phyloP scores from a whole-genome alignment of 2,329 filamentous ascomycete genomes.

The Pseudogymnoascus sp. region DNA sequence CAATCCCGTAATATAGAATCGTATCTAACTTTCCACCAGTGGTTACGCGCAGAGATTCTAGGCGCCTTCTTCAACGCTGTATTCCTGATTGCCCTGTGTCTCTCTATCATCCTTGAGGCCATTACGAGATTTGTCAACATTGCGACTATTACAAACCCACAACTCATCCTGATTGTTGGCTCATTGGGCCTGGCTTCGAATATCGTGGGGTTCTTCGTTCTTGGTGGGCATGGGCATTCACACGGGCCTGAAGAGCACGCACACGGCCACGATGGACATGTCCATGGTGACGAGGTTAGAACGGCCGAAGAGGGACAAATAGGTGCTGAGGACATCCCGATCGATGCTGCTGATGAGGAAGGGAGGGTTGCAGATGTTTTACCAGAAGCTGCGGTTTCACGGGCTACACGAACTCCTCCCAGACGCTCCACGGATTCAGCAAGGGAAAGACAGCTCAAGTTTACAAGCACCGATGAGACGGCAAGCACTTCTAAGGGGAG shows the following conservation, averaged over 20 bases:
- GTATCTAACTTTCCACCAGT: slow-evolving; percentile 43
- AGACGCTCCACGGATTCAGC: slow-evolving; percentile 10
- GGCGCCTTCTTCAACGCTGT: slow-evolving; percentile 96
- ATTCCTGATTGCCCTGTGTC: slow-evolving; percentile 89
- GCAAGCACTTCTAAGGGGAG: slow-evolving; percentile 19
- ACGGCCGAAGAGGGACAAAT: slow-evolving; percentile 28
- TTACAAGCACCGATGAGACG: slow-evolving; percentile 22
- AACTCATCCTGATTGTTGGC: slow-evolving; percentile 83
- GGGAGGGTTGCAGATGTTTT: slow-evolving; percentile 53
- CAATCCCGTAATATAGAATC: neutral
- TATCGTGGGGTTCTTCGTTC: slow-evolving; percentile 76
- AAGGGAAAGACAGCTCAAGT: slow-evolving; percentile 21
- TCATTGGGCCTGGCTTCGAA: slow-evolving; percentile 81
- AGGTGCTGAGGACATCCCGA: slow-evolving; percentile 31
- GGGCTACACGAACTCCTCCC: slow-evolving; percentile 31
- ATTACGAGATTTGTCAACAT: slow-evolving; percentile 87
- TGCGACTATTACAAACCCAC: slow-evolving; percentile 75
- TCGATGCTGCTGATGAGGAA: slow-evolving; percentile 44
- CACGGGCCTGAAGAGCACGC: slow-evolving; percentile 49
- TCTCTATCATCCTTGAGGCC: slow-evolving; percentile 94
- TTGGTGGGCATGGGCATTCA: slow-evolving; percentile 86
- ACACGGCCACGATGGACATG: slow-evolving; percentile 39
- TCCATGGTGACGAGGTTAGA: slow-evolving; percentile 27
- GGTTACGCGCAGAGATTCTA: slow-evolving; percentile 93
- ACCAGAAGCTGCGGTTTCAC: slow-evolving; percentile 52